Evolutionary conservation across 2,329 filamentous ascomycete genomes (phyloP).

Genomic region (Colletotrichum sp.): DNA sequence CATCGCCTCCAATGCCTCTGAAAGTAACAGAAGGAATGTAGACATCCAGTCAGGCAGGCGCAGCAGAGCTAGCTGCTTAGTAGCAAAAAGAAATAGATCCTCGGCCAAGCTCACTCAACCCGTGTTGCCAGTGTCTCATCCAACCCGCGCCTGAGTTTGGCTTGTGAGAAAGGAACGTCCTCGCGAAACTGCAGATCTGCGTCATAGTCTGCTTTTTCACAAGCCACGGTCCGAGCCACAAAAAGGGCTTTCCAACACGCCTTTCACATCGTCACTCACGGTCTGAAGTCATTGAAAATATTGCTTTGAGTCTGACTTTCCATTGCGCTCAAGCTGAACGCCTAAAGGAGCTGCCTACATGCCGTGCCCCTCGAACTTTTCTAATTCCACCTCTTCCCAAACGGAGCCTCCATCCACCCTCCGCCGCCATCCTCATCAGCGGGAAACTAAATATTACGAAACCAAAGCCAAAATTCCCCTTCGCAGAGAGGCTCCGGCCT

Average conservation of each 20-base stretch:
- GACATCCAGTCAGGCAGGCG: neutral
- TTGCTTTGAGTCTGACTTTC: neutral
- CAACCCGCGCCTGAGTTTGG: neutral
- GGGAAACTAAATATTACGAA: constrained; percentile 21
- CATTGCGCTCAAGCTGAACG: constrained; percentile 15
- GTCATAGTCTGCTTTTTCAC: neutral
- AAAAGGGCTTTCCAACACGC: neutral
- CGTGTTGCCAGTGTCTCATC: neutral
- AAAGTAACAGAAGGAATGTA: neutral
- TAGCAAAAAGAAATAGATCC: neutral
- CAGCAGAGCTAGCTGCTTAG: neutral
- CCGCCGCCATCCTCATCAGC: neutral
- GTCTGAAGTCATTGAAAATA: neutral
- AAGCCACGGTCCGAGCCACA: neutral
- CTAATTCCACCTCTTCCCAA: neutral
- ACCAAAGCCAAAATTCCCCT: constrained; percentile 13
- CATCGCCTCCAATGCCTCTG: too few species aligned
- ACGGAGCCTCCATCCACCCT: neutral
- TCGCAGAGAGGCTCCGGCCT: neutral
- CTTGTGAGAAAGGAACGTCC: neutral
- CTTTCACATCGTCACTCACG: neutral
- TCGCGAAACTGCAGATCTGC: neutral
- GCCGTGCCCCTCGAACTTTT: constrained; percentile 10
- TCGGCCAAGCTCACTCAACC: neutral
- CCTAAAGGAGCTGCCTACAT: constrained; percentile 9